Conservation (phyloP, 352 stramenopile species). For the Phytopythium cucurbitacearum region DNA sequence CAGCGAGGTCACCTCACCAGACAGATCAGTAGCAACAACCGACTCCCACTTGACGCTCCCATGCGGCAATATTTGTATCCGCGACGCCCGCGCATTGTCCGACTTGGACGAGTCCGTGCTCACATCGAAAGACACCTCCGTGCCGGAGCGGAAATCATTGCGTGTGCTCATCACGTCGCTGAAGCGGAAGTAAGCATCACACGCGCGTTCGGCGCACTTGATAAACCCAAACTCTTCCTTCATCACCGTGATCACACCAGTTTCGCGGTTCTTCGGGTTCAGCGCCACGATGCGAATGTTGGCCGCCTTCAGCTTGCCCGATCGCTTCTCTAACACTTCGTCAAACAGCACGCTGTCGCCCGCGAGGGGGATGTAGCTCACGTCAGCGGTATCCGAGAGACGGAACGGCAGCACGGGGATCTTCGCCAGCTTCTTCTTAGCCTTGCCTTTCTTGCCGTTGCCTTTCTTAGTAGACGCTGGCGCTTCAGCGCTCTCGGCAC, state of each 20-base stretch:
- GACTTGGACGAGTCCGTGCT: slow-evolving; percentile 30
- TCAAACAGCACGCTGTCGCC: slow-evolving; percentile 69
- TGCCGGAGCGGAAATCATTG: slow-evolving; percentile 44
- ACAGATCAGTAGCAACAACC: slow-evolving; percentile 27
- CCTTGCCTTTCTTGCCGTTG: slow-evolving; percentile 13
- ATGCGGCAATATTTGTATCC: slow-evolving; percentile 49
- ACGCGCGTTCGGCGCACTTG: slow-evolving; percentile 61
- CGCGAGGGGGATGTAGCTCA: slow-evolving; percentile 52
- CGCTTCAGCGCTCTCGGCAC: slow-evolving; percentile 15
- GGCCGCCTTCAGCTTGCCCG: slow-evolving; percentile 42
- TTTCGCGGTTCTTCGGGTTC: slow-evolving; percentile 65
- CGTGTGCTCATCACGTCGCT: slow-evolving; percentile 61
- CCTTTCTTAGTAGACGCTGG: slow-evolving; percentile 38
- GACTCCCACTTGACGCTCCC: slow-evolving; percentile 67
- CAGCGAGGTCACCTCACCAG: slow-evolving; percentile 39
- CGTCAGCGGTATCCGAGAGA: slow-evolving; percentile 55
- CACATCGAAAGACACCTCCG: slow-evolving; percentile 74
- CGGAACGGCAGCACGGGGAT: slow-evolving; percentile 39
- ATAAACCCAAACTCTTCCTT: slow-evolving; percentile 85
- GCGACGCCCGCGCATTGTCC: slow-evolving; percentile 54
- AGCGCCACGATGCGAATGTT: slow-evolving; percentile 61
- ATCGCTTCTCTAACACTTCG: slow-evolving; percentile 68
- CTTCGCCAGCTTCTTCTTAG: slow-evolving; percentile 12
- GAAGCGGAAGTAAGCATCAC: slow-evolving; percentile 76
- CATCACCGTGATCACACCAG: slow-evolving; percentile 56